phyloP scores from a whole-genome alignment of 345 rosid genomes.

The Aethionema arabicum region DNA sequence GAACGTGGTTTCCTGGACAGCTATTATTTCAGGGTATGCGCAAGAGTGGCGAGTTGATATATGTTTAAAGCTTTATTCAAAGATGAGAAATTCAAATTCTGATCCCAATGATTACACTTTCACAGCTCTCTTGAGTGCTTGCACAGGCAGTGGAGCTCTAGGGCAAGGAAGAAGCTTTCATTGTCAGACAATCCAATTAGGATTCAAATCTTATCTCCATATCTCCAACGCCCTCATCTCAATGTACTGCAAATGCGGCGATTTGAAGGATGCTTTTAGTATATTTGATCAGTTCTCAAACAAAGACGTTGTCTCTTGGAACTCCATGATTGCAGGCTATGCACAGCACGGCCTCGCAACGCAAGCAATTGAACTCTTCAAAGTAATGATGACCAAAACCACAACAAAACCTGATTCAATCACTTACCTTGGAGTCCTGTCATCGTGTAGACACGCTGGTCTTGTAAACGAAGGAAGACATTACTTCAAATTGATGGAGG shows the following conservation, averaged over 20 bases:
- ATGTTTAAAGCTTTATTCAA: conserved; percentile 57
- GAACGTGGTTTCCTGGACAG: conserved; percentile 85
- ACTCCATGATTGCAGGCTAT: conserved; percentile 92
- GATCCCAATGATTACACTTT: conserved; percentile 79
- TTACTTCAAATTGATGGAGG: conserved; percentile 61
- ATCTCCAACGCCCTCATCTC: conserved; percentile 77
- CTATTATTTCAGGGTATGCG: conserved; percentile 76
- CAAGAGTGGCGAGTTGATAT: conserved; percentile 61
- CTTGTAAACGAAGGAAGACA: conserved; percentile 57
- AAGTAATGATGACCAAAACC: conserved; percentile 51
- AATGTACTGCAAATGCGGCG: conserved; percentile 84
- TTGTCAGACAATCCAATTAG: conserved; percentile 63
- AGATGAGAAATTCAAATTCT: conserved; percentile 55
- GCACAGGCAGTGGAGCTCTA: conserved; percentile 75
- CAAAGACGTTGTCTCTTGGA: conserved; percentile 82
- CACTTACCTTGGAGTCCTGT: conserved; percentile 78
- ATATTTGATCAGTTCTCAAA: conserved; percentile 46
- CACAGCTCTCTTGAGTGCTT: conserved; percentile 73
- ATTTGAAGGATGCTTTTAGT: conserved; percentile 46
- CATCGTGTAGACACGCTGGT: conserved; percentile 87
- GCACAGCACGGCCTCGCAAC: conserved; percentile 73
- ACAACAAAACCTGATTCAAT: conserved; percentile 62
- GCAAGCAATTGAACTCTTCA: conserved; percentile 59
- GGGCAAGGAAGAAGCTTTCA: conserved; percentile 80
- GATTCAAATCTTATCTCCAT: conserved; percentile 55